Evolutionary conservation across 106 monocot genomes (phyloP), one percentile per base, ranked within the genome.

Genomic region (Phalaenopsis aphrodite): DNA sequence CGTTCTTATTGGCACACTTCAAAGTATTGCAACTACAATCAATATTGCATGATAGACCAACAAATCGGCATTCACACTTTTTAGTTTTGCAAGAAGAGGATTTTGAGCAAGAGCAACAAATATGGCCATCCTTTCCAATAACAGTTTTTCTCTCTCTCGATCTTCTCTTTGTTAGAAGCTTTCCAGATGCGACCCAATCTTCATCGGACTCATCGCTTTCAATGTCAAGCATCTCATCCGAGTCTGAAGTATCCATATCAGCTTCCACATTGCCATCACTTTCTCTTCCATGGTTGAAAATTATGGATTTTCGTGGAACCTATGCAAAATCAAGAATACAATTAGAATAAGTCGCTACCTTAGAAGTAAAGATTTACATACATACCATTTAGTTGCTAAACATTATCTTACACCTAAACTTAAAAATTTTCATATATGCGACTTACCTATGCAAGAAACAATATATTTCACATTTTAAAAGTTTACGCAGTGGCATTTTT

Each of bases 201-300:
- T 88, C 85, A 67, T 90, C 89, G 39, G 72, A 57, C 3, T 76
- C 80, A 55, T 87, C 89, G 61, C 68, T 79, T 14, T 84, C 84
- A 15, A 64, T 58, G 7, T 52, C 52, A 12, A 52, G 52, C 52
- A 68, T 68, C 10, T 91, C 89, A 36, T 87, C 91, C 5, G 89
- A 85, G 1, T 91, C 91, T 8, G 93, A 96, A 10, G 87, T 91
- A 38, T 98, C 94, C 94, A 98, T 98, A 47, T 99, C 98, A 69
- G 86, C 88, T 36, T 75, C 61, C 56, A 79, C 79, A 4, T 81
- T 81, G 30, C 78, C 18, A 58, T 66, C 76, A 52, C 52, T 52
- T 57, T 56, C 79, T 14, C 61, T 41, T 42, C 36, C 75, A 46
- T 64, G 23, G 69, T 61, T 65, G 10, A 83, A 84, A 39, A 72